Percentiles rank a stretch among this genome's conserved stretches.
These are phyloP conservation scores for Chlorella vulgaris DNA, from an alignment of 139 green algal species.

Conservation along the genomic window DNA sequence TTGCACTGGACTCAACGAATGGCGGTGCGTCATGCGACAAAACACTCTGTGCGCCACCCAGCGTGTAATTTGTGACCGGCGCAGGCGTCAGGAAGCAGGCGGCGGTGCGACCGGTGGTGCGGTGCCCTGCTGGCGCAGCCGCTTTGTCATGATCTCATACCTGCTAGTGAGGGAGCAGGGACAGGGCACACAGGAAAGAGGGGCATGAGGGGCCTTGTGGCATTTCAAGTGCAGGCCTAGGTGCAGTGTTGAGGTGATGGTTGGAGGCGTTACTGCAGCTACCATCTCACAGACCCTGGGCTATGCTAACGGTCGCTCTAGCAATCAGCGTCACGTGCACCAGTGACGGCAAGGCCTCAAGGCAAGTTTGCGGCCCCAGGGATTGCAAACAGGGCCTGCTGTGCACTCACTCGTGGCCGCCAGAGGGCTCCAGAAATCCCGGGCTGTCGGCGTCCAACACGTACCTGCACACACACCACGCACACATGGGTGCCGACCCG, in stretches of 20 bases:
- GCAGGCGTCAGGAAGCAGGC: not conserved
- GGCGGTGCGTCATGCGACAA: too few relatives aligned
- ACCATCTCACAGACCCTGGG: too few relatives aligned
- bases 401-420: conserved; percentile 9
- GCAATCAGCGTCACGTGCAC: too few relatives aligned
- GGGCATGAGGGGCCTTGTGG: too few relatives aligned
- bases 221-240: too few relatives aligned
- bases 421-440: conserved; percentile 7
- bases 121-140: not conserved
- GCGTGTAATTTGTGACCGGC: not conserved
- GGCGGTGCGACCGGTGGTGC: too few relatives aligned
- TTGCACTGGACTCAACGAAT: too few relatives aligned
- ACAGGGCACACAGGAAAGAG: not conserved
- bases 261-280: too few relatives aligned
- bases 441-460: conserved; percentile 29
- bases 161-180: not conserved
- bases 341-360: not conserved
- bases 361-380: not conserved
- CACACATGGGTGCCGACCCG: not conserved
- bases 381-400: not conserved
- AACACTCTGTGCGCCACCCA: too few relatives aligned
- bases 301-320: too few relatives aligned
- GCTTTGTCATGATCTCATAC: conserved; percentile 45
- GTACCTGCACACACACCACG: conserved; percentile 5
- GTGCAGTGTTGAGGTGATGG: too few relatives aligned